A percentile compares a stretch with the other conserved stretches of the same genome.
phyloP scores from a whole-genome alignment of 768 basidiomycete species.

The Rhizopogon vinicolor region DNA sequence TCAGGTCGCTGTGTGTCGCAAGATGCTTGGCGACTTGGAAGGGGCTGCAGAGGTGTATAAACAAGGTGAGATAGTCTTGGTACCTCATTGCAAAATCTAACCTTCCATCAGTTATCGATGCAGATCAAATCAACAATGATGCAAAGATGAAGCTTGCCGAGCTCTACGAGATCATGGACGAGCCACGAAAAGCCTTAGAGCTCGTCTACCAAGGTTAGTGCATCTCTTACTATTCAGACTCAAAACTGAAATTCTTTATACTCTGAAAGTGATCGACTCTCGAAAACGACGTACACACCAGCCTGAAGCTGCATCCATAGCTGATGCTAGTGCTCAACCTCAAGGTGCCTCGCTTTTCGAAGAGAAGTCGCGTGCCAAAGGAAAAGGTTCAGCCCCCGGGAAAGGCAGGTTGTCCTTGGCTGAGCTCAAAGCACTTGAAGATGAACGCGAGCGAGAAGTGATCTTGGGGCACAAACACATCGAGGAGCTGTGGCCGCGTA shows the following conservation, averaged over 20 bases:
- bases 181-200: constrained; percentile 77
- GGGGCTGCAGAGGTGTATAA: constrained; percentile 83
- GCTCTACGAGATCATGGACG: constrained; percentile 79
- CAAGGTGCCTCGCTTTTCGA: constrained; percentile 56
- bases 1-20: constrained; percentile 79
- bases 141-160: constrained; percentile 89
- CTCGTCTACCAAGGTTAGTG: constrained; percentile 74
- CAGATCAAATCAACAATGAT: constrained; percentile 73
- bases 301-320: constrained; percentile 10
- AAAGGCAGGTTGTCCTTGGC: constrained; percentile 48
- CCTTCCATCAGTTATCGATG: constrained; percentile 52
- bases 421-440: constrained; percentile 60
- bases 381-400: constrained; percentile 32
- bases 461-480: constrained; percentile 53
- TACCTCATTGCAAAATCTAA: not conserved
- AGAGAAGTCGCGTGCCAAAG: constrained; percentile 41
- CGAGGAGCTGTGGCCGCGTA: constrained; percentile 56
- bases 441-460: constrained; percentile 62
- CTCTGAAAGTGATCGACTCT: constrained; percentile 49
- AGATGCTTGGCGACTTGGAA: constrained; percentile 66
- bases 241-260: not conserved
- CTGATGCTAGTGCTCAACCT: constrained; percentile 13
- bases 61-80: constrained; percentile 47
- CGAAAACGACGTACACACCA: constrained; percentile 40
- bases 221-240: not conserved